Base-by-base conservation (phyloP, 2,329 filamentous ascomycete species). In the Pestalotiopsis sp. region DNA sequence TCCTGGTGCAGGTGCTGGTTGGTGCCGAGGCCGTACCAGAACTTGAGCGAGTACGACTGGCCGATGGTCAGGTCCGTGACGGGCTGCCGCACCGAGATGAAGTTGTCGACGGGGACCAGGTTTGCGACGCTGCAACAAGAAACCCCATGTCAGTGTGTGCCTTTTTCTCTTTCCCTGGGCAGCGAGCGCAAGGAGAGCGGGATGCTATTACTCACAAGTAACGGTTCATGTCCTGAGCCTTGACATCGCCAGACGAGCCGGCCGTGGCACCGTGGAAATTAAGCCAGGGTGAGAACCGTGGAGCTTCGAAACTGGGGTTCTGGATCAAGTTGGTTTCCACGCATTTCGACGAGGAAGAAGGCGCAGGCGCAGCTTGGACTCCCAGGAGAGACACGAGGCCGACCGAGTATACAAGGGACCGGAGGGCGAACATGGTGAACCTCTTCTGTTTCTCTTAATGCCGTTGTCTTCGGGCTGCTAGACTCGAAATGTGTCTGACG, bases 321-420 rank as follows among this genome's bases (percentile, higher is more conserved):
- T 59, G 57, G 57, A 59, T 59, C 57, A 59, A 36, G 57, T 59
- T 59, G 20, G 57, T 59, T 59, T 59, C 57, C 45, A 52, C 45
- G 45, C 45, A 52, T 52, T 52, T n/a, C 20, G 45, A 52, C 17
- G 45, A 52, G 9, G 45, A n/a, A 17, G 45, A n/a, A 52, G 45
- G 45, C 17, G 41, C 41, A 49, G 41, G 41, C 13, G 45, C 45
- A 4, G 45, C 45, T n/a, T 52, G 45, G 45, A 52, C 45, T n/a
- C 45, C 45, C 45, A 52, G 45, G 17, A n/a, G 20, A 52, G 45
- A 52, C 17, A 23, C 45, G 45, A 52, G 45, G 45, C 45, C 45
- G 20, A 52, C 45, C 45, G 17, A 17, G 45, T 36, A 36, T 36
- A 52, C 17, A n/a, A 52, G 45, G 17, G 14, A n/a, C 20, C 17